phyloP scores from a whole-genome alignment of 1,139 yeast genomes.

The Blastobotrys indianensis region DNA sequence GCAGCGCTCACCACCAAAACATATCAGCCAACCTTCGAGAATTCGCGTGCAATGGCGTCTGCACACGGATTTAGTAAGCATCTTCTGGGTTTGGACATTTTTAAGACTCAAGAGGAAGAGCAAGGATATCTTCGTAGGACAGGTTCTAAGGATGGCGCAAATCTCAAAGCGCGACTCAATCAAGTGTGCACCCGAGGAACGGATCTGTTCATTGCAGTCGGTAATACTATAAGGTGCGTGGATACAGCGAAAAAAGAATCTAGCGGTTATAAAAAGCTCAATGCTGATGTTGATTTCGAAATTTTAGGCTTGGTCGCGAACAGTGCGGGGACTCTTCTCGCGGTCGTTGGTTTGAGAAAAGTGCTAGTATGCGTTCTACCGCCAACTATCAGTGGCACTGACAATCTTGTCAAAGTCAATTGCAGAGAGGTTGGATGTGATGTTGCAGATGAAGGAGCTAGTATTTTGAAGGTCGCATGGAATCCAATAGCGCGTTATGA shows the following conservation, averaged over 20 bases:
- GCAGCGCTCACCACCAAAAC: not conserved
- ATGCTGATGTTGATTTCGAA: conserved; percentile 27
- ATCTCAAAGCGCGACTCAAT: conserved; percentile 3
- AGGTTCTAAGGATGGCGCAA: no score
- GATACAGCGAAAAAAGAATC: conserved; percentile 16
- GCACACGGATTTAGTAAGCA: conserved; percentile 9
- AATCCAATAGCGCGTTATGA: conserved; percentile 41
- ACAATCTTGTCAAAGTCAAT: conserved; percentile 10
- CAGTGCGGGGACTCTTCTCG: conserved; percentile 38
- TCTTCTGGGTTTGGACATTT: conserved; percentile 11
- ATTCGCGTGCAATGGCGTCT: conserved; percentile 1
- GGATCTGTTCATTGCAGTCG: conserved; percentile 30
- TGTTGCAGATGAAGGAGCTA: not conserved
- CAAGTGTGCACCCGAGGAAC: conserved; percentile 19
- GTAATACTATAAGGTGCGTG: conserved; percentile 28
- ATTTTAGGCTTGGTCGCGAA: conserved; percentile 33
- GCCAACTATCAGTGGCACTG: conserved; percentile 25
- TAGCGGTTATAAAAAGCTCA: conserved; percentile 18
- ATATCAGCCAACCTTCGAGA: not conserved
- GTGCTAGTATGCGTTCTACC: conserved; percentile 34
- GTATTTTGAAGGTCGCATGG: conserved; percentile 37
- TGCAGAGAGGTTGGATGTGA: conserved; percentile 8
- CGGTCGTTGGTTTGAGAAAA: conserved; percentile 36
- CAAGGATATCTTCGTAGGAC: not conserved
- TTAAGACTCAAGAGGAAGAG: conserved; percentile 12